Percentiles rank a stretch among this genome's conserved stretches.
Conservation (phyloP, 2,329 filamentous ascomycete genomes). For the Colletotrichum lupini region DNA sequence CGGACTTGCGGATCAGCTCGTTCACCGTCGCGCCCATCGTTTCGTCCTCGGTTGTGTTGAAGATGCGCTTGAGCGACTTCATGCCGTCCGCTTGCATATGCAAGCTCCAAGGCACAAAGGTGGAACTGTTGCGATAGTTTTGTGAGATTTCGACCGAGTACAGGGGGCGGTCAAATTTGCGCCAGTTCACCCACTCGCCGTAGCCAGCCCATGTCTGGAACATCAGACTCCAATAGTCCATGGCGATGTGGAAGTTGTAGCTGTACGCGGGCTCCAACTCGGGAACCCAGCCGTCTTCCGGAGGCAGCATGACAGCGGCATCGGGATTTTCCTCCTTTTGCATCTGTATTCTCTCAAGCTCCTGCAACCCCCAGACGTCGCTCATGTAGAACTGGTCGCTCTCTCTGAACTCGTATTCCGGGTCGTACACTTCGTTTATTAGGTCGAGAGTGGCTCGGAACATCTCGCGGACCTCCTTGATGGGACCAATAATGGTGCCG, state of each 20-base stretch:
- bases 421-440: conserved; percentile 48
- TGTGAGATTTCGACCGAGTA: conserved; percentile 40
- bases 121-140: conserved; percentile 37
- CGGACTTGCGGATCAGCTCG: conserved; percentile 45
- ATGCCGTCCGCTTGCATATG: conserved; percentile 46
- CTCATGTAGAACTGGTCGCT: conserved; percentile 57
- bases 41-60: conserved; percentile 43
- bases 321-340: conserved; percentile 39
- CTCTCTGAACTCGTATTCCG: conserved; percentile 44
- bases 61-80: conserved; percentile 43
- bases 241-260: conserved; percentile 47
- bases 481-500: conserved; percentile 56
- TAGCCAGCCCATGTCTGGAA: conserved; percentile 53
- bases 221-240: conserved; percentile 54
- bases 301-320: conserved; percentile 31
- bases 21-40: conserved; percentile 41
- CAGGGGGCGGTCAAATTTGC: conserved; percentile 44
- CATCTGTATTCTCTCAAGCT: conserved; percentile 49
- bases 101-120: conserved; percentile 45
- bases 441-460: conserved; percentile 44
- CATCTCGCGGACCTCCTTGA: conserved; percentile 44
- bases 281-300: conserved; percentile 39
- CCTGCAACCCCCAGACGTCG: conserved; percentile 55
- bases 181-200: conserved; percentile 46
- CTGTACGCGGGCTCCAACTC: conserved; percentile 34